phyloP scores from a whole-genome alignment of 257 asterid species.

The Echium plantagineum region DNA sequence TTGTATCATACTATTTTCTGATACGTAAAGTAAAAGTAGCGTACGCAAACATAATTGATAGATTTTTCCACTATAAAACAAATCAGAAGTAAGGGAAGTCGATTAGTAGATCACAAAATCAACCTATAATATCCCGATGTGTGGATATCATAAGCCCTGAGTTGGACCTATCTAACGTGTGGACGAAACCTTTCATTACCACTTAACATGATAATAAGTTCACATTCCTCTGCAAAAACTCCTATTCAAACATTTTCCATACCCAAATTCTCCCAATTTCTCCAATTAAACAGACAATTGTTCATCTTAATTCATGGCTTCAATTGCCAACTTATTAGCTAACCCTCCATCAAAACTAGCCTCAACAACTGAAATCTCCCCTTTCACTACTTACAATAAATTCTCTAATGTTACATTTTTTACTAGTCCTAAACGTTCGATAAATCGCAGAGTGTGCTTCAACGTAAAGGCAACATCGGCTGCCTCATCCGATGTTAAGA shows the following conservation, averaged over 20 bases:
- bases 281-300: neutral
- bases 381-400: slow-evolving; percentile 12
- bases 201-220: neutral
- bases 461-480: slow-evolving; percentile 28
- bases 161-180: slow-evolving; percentile 8
- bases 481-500: slow-evolving; percentile 37
- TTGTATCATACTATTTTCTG: too few relatives aligned
- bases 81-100: neutral
- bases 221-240: neutral
- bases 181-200: slow-evolving; percentile 11
- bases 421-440: slow-evolving; percentile 13
- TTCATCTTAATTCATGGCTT: slow-evolving; percentile 31
- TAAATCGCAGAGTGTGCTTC: slow-evolving; percentile 7
- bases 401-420: slow-evolving; percentile 13
- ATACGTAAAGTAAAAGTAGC: neutral
- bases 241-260: neutral
- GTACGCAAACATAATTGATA: neutral
- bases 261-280: slow-evolving; percentile 3
- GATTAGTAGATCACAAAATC: slow-evolving; percentile 1
- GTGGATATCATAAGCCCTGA: slow-evolving; percentile 15
- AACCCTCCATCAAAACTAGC: slow-evolving; percentile 44
- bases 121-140: neutral
- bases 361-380: slow-evolving; percentile 28
- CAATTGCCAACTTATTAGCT: slow-evolving; percentile 46
- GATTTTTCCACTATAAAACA: neutral